phyloP scores from a whole-genome alignment of 371 early-diverging fungal species.

The Actinomortierella ambigua region DNA sequence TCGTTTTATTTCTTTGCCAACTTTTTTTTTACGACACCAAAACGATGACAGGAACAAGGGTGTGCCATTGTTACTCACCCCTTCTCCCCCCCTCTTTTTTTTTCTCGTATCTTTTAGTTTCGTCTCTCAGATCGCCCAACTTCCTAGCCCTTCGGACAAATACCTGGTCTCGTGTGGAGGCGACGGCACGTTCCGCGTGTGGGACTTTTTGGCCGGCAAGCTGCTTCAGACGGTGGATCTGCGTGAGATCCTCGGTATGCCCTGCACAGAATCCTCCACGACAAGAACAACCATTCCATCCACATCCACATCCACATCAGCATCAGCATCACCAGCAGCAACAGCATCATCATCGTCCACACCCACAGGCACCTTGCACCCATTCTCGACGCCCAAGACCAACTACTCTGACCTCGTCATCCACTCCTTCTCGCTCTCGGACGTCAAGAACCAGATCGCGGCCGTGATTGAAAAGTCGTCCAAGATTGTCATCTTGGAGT shows the following conservation, averaged over 20 bases:
- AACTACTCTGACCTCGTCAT: conserved; percentile 33
- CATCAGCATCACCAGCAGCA: no score
- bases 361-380: not conserved
- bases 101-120: conserved; percentile 49
- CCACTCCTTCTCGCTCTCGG: conserved; percentile 28
- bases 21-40: not conserved
- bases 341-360: not conserved
- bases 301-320: not conserved
- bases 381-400: conserved; percentile 45
- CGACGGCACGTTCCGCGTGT: conserved; percentile 79
- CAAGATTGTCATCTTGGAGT: conserved; percentile 36
- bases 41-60: not conserved
- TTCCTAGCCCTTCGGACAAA: conserved; percentile 54
- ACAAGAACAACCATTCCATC: conserved; percentile 11
- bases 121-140: conserved; percentile 62
- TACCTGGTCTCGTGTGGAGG: conserved; percentile 86
- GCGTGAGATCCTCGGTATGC: conserved; percentile 41
- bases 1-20: not conserved
- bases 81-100: not conserved
- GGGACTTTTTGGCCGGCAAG: conserved; percentile 67
- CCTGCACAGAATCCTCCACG: conserved; percentile 45
- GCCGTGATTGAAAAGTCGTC: conserved; percentile 39
- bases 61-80: not conserved
- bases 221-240: conserved; percentile 51
- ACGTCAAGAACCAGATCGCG: conserved; percentile 32